phyloP scores from a whole-genome alignment of 495 filamentous ascomycete genomes.

The Antarctomyces pellizariae region DNA sequence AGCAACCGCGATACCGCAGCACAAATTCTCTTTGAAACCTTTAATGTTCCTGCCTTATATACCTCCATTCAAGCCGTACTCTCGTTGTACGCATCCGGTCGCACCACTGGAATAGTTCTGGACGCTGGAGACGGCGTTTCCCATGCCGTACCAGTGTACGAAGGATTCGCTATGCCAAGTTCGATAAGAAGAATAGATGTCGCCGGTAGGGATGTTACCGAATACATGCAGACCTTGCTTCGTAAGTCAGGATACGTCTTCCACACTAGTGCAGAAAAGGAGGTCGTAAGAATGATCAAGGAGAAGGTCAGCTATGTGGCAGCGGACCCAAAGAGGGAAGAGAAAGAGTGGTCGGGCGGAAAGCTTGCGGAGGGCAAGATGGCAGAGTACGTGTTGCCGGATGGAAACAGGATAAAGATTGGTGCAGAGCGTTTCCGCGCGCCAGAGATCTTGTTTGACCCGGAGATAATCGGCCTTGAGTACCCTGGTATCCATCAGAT shows the following conservation, averaged over 20 bases:
- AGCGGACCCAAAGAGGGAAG: constrained; percentile 71
- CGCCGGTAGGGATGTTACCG: constrained; percentile 92
- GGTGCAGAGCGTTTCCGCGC: constrained; percentile 85
- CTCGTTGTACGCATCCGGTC: constrained; percentile 85
- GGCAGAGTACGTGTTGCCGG: constrained; percentile 71
- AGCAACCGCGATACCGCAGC: constrained; percentile 90
- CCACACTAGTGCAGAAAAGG: constrained; percentile 95
- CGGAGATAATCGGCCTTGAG: constrained; percentile 88
- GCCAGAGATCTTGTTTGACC: constrained; percentile 93
- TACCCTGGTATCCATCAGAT: constrained; percentile 96
- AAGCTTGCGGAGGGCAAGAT: constrained; percentile 41
- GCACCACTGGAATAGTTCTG: constrained; percentile 88
- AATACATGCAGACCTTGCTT: constrained; percentile 77
- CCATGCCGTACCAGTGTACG: constrained; percentile 91
- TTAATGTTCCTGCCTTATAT: constrained; percentile 92
- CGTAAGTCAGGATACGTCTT: constrained; percentile 86
- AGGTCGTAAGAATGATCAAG: constrained; percentile 91
- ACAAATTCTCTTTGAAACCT: constrained; percentile 96
- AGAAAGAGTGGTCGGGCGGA: constrained; percentile 74
- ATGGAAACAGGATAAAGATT: constrained; percentile 81
- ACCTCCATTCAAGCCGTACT: constrained; percentile 94
- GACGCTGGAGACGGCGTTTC: constrained; percentile 94
- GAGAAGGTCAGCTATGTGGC: constrained; percentile 87
- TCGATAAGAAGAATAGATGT: constrained; percentile 92
- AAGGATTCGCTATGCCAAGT: constrained; percentile 90